phyloP scores from a whole-genome alignment of 2,329 filamentous ascomycete species.

The Knoxdaviesia proteae region DNA sequence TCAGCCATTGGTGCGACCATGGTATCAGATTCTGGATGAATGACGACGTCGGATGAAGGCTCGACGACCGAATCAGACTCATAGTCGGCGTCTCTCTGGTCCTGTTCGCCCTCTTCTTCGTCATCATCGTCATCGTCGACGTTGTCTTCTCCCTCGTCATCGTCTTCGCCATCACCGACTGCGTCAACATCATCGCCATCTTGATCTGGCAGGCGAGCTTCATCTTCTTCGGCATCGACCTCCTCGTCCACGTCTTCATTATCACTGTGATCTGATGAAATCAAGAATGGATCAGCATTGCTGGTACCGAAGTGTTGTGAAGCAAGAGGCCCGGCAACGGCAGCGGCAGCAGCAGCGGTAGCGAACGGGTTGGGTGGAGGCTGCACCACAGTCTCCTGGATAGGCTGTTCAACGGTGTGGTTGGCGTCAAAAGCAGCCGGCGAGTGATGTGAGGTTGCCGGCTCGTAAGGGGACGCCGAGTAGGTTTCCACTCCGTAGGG shows the following conservation, averaged over 20 bases:
- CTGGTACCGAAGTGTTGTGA: too few relatives aligned
- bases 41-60: background rate
- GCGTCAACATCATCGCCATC: constrained; percentile 1
- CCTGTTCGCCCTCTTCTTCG: constrained; percentile 8
- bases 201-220: background rate
- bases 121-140: constrained; percentile 9
- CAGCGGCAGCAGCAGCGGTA: too few relatives aligned
- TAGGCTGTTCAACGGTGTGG: too few relatives aligned
- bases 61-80: constrained; percentile 5
- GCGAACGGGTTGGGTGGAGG: too few relatives aligned
- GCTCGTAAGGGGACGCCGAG: too few relatives aligned
- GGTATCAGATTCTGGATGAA: background rate
- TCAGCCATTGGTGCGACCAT: background rate
- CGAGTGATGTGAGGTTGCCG: too few relatives aligned
- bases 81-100: constrained; percentile 4
- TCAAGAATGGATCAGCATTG: too few relatives aligned
- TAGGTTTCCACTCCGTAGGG: too few relatives aligned
- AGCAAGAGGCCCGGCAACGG: too few relatives aligned
- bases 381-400: too few relatives aligned
- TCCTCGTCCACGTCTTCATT: constrained; percentile 5
- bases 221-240: constrained; percentile 11
- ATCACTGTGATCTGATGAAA: too few relatives aligned
- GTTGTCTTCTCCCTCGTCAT: constrained; percentile 10
- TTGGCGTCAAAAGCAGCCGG: too few relatives aligned
- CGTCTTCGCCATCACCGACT: constrained; percentile 13